Base-by-base conservation (phyloP, 768 basidiomycete genomes). In the Suillus tomentosus region DNA sequence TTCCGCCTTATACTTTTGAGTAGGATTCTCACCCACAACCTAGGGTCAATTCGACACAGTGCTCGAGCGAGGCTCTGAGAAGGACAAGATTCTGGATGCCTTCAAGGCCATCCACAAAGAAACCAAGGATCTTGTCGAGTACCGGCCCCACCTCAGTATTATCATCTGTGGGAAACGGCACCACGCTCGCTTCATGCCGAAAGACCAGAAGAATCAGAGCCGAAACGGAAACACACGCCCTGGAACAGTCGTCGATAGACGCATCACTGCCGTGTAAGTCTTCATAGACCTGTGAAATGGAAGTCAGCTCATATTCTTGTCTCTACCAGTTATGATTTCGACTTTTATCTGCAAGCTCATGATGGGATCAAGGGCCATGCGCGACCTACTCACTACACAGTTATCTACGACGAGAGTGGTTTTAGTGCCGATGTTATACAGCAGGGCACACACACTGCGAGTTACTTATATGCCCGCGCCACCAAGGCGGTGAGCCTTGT, bases 401-500 rank as follows among this genome's bases (percentile, higher is more conserved):
- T 92, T 27, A 80, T 93, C 5, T 90, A 93, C 71, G 92, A 94
- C 74, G 92, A 95, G 77, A 87, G 84, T 69, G 71, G 64, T 3
- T 78, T 93, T 17, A 76, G 76, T 1, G 87, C 91, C 0, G 87
- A 95, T 71, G 84, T 85, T 15, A 78, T 94, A 17, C 93, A 95
- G 71, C 80, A 86, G 64, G 88, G 91, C 1, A 86, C 90, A 0
- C 84, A 94, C 70, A 79, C 85, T 61, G 75, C 81, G 17, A 87
- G 86, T 67, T 94, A 93, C 70, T 78, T 91, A 14, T 95, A 91
- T 67, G 92, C 89, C 1, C 84, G 92, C 5, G 91, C 92, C 1
- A 95, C 92, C 6, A 89, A 91, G 69, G 88, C 91, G 0, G 94
- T 95, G 37, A 92, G 90, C 71, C 78, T 94, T 24, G 81, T 93